Evolutionary conservation across 306 rosid genomes (phyloP), one percentile per base, ranked within the genome.

Genomic region (Myrica gale): DNA sequence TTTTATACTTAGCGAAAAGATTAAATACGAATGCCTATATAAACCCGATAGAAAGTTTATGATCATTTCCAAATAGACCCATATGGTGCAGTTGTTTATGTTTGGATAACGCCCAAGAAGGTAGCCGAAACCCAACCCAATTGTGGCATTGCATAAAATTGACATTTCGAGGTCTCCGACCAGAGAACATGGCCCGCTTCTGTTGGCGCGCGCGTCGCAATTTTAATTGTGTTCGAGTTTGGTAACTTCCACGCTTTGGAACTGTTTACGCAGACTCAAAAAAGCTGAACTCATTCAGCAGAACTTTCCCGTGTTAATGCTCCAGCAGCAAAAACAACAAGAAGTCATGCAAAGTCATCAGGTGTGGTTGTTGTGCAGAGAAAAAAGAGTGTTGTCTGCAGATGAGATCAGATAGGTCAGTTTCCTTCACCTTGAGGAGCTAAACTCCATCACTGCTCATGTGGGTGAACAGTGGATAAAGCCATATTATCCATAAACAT

Each of bases 261-360:
- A 60, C 39, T 32, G 45, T 62, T 17, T 62, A 2, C 15, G 69
- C 69, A 62, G 20, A 6, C 37, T 8, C 45, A 5, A 23, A 54
- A 23, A 42, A 48, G 19, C 47, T 45, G 41, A 10, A 47, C 48
- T 43, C 15, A 55, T 32, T 56, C 61, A 16, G 41, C 51, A 53
- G 44, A 57, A 57, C 80, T 77, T 77, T 77, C 8, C 52, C 39
- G 37, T 77, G 52, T 48, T 58, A 77, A 58, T 77, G 69, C 47
- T 23, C 48, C 48, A 37, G 41, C 69, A 63, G 17, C 5, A n/a
- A 41, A 4, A 63, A 16, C 45, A 71, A 52, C 45, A 71, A 52
- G 23, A 20, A 73, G 3, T 50, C 37, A 47, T 61, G 71, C 60
- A 74, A 15, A n/a, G 47, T 26, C n/a, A 45, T 61, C 43, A 41